Base-by-base conservation (phyloP, 2,329 filamentous ascomycete species). In the Aureobasidium sp. region DNA sequence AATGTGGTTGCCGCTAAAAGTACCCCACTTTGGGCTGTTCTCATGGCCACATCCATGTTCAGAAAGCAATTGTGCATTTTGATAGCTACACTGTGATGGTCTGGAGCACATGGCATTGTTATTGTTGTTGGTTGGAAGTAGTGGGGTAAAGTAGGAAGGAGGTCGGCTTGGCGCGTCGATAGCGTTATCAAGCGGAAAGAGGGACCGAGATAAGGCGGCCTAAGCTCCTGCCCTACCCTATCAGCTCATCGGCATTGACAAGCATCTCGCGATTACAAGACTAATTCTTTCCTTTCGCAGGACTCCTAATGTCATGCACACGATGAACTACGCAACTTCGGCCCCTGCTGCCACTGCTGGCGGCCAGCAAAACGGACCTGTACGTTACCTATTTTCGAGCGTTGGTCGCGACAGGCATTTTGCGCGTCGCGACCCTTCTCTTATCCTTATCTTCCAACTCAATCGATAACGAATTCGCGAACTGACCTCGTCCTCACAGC, bases 331-430 rank as follows among this genome's bases (percentile, higher is more conserved):
- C 72, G 80, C 83, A 69, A 86, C 83, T 66, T 83, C 84, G 66
- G 86, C 85, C 50, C 84, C 85, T 52, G 84, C 85, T 64, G 83
- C 83, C 44, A 87, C 85, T 44, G 82, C 84, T 65, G 85, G 83
- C 66, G 85, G 85, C 59, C 84, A 85, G 71, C 82, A 82, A 66
- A 81, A 79, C 69, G 80, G 79, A 67, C 82, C 82, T 72, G 81
- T 85, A 79, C 77, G 81, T 79, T 66, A 56, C 20, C 20, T 20
- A 20, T 26, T 44, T 41, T 61, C 43, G 6, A 47, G 29, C 3
- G 43, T 34, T 7, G 55, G 44, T 60, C 36, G 34, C 43, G 55
- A 39, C 43, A 13, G 5, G 39, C 26, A 26, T 29, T 44, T 57
- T 9, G 39, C 32, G 55, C 55, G 32, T 46, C 32, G 61, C 57